phyloP scores from a whole-genome alignment of 106 monocot genomes.

The Allium fistulosum region DNA sequence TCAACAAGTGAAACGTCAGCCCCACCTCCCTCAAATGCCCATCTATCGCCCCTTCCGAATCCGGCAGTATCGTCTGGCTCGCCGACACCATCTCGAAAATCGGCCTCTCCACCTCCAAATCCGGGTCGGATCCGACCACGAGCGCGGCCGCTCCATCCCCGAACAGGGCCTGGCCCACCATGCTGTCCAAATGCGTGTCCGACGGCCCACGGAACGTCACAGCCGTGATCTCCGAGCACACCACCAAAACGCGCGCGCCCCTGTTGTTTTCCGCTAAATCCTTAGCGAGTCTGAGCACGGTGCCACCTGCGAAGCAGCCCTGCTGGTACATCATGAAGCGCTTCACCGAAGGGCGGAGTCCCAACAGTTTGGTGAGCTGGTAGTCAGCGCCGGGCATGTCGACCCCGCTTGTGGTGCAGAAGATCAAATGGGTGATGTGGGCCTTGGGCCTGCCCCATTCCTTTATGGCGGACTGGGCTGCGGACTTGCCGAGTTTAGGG shows the following conservation, averaged over 20 bases:
- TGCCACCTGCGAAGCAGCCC: conserved; percentile 20
- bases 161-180: conserved; percentile 15
- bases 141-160: conserved; percentile 11
- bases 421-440: conserved; percentile 13
- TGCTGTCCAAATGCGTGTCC: conserved; percentile 9
- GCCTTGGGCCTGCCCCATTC: conserved; percentile 16
- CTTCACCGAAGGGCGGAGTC: conserved; percentile 10
- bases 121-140: conserved; percentile 5
- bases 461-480: conserved; percentile 6
- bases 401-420: conserved; percentile 19
- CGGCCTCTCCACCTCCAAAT: background rate
- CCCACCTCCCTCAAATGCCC: conserved; percentile 15
- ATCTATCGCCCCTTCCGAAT: conserved; percentile 13
- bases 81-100: conserved; percentile 11
- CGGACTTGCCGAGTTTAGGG: conserved; percentile 12
- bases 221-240: conserved; percentile 15
- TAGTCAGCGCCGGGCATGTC: conserved; percentile 23
- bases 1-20: conserved; percentile 14
- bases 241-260: conserved; percentile 19
- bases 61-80: conserved; percentile 6
- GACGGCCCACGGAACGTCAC: conserved; percentile 21
- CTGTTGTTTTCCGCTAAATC: conserved; percentile 17
- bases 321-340: conserved; percentile 20
- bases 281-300: conserved; percentile 15
- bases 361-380: conserved; percentile 15